phyloP scores from a whole-genome alignment of 768 basidiomycete species.

The Boletus subcaerulescens region DNA sequence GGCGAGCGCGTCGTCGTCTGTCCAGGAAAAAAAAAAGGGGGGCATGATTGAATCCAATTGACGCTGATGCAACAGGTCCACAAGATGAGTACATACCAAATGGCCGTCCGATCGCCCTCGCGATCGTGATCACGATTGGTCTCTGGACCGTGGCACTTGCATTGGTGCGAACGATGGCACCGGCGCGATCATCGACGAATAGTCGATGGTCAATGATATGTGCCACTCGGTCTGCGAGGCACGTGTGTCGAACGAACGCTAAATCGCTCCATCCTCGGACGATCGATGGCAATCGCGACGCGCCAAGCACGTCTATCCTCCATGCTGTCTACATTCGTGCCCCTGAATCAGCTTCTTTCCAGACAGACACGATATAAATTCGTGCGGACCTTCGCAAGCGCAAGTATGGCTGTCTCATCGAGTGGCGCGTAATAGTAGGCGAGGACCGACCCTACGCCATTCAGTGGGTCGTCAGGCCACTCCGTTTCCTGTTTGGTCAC shows the following conservation, averaged over 20 bases:
- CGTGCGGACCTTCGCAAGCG: conserved; percentile 5
- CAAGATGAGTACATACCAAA: conserved; percentile 13
- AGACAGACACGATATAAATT: background rate
- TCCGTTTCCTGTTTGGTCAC: background rate
- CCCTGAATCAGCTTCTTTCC: background rate
- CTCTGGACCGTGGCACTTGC: background rate
- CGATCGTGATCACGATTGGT: conserved; percentile 6
- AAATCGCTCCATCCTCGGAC: background rate
- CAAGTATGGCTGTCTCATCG: background rate
- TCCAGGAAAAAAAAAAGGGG: background rate
- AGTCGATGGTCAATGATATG: conserved; percentile 2
- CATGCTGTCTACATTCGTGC: background rate
- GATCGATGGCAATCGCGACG: conserved; percentile 1
- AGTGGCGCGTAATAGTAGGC: background rate
- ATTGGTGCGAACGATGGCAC: conserved; percentile 1
- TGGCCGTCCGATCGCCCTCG: background rate
- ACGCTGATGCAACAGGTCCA: background rate
- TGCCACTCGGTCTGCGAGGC: background rate
- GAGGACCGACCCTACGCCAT: background rate
- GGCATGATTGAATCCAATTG: background rate
- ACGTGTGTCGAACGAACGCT: background rate
- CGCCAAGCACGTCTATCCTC: background rate
- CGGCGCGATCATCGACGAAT: background rate
- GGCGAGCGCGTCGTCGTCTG: conserved; percentile 9
- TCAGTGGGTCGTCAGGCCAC: background rate